These are phyloP conservation scores for Talaromyces sp. DNA, from an alignment of 2,329 filamentous ascomycete species.

Conservation along the genomic window DNA sequence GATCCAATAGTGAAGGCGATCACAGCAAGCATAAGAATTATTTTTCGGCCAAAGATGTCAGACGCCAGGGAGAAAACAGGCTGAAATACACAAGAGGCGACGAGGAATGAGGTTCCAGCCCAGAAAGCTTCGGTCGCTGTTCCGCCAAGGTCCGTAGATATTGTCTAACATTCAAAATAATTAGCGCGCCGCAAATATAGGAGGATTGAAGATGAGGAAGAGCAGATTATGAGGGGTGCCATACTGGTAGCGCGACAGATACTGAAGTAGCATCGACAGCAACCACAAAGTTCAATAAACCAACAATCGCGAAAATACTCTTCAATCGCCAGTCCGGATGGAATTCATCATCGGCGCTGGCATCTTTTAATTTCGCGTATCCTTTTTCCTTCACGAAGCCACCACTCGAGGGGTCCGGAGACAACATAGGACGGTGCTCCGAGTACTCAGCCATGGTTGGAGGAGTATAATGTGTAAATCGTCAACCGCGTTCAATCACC, in stretches of 20 bases:
- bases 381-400: neutral
- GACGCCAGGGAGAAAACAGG: conserved; percentile 13
- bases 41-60: conserved; percentile 17
- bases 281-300: conserved; percentile 11
- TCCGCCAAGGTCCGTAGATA: conserved; percentile 10
- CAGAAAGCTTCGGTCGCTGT: conserved; percentile 18
- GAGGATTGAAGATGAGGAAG: neutral
- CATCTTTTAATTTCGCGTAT: neutral
- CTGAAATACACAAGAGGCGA: conserved; percentile 15
- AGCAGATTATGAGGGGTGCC: neutral
- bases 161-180: conserved; percentile 5
- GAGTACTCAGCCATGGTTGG: too few relatives aligned
- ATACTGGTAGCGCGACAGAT: conserved; percentile 15
- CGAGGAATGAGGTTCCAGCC: conserved; percentile 17
- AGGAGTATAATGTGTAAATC: too few relatives aligned
- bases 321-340: conserved; percentile 13
- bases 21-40: conserved; percentile 7
- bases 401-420: neutral
- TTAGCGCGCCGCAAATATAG: neutral
- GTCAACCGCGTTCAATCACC: too few relatives aligned
- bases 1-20: conserved; percentile 10
- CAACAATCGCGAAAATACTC: conserved; percentile 14
- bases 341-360: neutral
- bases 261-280: conserved; percentile 16
- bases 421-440: too few relatives aligned